Evolutionary conservation across 495 filamentous ascomycete species (phyloP).

Genomic region (Lasiosphaeria ovina): DNA sequence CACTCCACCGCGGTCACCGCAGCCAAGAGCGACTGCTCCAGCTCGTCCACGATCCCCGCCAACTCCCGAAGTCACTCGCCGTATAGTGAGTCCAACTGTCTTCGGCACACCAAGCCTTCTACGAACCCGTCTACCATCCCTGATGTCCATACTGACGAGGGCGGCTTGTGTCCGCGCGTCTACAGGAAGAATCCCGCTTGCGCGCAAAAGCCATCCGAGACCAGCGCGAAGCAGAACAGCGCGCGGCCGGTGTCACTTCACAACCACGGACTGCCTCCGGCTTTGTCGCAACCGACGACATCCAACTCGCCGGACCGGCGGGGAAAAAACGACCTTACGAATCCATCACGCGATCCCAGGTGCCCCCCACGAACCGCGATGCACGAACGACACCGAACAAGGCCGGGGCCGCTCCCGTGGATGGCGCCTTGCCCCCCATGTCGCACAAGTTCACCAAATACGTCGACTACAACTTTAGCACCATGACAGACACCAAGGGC

Average conservation of each 20-base stretch:
- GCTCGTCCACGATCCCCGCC: slow-evolving; percentile 52
- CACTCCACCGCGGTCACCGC: slow-evolving; percentile 57
- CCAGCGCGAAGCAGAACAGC: slow-evolving; percentile 58
- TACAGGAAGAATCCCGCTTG: slow-evolving; percentile 83
- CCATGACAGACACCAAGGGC: slow-evolving; percentile 97
- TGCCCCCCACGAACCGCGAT: slow-evolving; percentile 67
- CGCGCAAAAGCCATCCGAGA: slow-evolving; percentile 87
- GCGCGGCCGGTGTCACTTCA: slow-evolving; percentile 28
- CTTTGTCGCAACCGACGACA: slow-evolving; percentile 38
- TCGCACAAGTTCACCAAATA: slow-evolving; percentile 76
- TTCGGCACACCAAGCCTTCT: neutral
- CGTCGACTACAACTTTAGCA: slow-evolving; percentile 95
- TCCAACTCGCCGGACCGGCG: slow-evolving; percentile 36
- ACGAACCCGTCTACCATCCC: neutral
- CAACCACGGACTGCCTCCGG: slow-evolving; percentile 38
- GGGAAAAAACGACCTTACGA: slow-evolving; percentile 53
- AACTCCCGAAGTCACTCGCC: slow-evolving; percentile 72
- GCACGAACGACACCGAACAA: slow-evolving; percentile 39
- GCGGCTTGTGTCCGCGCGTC: neutral
- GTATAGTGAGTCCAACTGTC: slow-evolving; percentile 52
- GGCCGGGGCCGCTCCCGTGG: slow-evolving; percentile 51
- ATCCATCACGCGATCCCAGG: slow-evolving; percentile 58
- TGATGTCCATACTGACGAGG: neutral
- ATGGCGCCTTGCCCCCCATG: slow-evolving; percentile 52
- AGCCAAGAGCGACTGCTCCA: slow-evolving; percentile 22